Base-by-base conservation (phyloP, 148 eudicot species). In the Nyssa sinensis region DNA sequence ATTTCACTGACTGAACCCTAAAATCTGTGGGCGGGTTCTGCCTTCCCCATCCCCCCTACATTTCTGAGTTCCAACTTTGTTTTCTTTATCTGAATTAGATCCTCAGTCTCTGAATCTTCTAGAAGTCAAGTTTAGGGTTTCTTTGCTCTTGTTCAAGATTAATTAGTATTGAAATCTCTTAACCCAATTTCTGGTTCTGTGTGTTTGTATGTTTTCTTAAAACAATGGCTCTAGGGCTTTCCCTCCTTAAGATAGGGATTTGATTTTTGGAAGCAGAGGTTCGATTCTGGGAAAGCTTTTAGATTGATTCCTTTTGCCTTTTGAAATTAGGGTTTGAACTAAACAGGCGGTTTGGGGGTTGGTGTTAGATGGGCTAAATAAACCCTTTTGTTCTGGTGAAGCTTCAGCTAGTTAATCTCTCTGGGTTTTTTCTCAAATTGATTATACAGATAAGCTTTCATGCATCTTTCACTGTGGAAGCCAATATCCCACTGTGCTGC, bases 381-480 rank as follows among this genome's bases (percentile, higher is more conserved):
- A 44, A 69, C 27, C 32, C 77, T 44, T 62, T 21, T 35, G 24
- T 64, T 33, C 3, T 53, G 72, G 75, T 66, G 77, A 67, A 13
- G 64, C n/a, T n/a, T 68, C 29, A 39, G 73, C 44, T 71, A 39
- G 33, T 71, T 66, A 16, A 23, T 74, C 73, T 51, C 74, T 71
- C 71, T 63, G 71, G 58, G 69, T 23, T 68, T 53, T 64, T 47
- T 53, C 62, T 29, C 33, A 19, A 53, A 39, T 78, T 66, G 53
- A 67, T 78, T 61, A 3, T 24, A 77, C n/a, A 76, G 61, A 66
- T 64, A 33, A 75, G 89, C 74, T 82, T 79, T 78, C 74, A 93
- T 96, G 99, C 98, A 93, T 93, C 81, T 93, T 78, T 88, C 99
- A 81, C 85, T 92, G 77, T 94, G 98, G 98, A 94, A 94, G 75